phyloP scores from a whole-genome alignment of 163 green algal species.

The Prototheca cutis region DNA sequence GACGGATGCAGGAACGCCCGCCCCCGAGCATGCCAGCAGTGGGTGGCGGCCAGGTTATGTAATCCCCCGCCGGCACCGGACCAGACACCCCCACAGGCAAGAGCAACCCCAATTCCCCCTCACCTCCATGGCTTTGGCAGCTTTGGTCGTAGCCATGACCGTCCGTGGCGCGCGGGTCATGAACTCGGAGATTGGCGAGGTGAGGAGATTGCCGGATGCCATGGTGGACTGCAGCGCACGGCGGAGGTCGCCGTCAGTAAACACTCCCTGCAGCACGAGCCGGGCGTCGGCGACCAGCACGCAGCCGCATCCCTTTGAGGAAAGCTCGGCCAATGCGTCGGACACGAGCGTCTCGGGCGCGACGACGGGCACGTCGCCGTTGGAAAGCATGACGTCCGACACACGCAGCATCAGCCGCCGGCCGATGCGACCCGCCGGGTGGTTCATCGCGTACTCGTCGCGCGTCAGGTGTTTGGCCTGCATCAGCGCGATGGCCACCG shows the following conservation, averaged over 20 bases:
- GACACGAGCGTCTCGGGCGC: slow-evolving; percentile 19
- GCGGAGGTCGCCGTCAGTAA: slow-evolving; percentile 54
- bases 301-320: slow-evolving; percentile 41
- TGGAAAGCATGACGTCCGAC: slow-evolving; percentile 30
- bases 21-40: too few relatives aligned
- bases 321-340: slow-evolving; percentile 42
- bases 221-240: slow-evolving; percentile 28
- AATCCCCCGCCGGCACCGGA: too few relatives aligned
- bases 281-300: slow-evolving; percentile 27
- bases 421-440: slow-evolving; percentile 53
- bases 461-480: slow-evolving; percentile 32
- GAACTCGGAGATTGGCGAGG: slow-evolving; percentile 18
- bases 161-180: slow-evolving; percentile 33
- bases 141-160: slow-evolving; percentile 22
- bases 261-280: slow-evolving; percentile 35
- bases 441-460: slow-evolving; percentile 43
- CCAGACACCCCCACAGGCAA: neutral
- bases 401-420: slow-evolving; percentile 57
- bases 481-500: slow-evolving; percentile 58
- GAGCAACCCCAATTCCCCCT: neutral
- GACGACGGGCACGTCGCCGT: slow-evolving; percentile 20
- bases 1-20: too few relatives aligned
- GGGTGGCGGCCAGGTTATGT: too few relatives aligned
- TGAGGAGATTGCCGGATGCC: slow-evolving; percentile 18
- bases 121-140: slow-evolving; percentile 45